Evolutionary conservation across 441 rosid genomes (phyloP).

Genomic region (Eruca vesicaria): DNA sequence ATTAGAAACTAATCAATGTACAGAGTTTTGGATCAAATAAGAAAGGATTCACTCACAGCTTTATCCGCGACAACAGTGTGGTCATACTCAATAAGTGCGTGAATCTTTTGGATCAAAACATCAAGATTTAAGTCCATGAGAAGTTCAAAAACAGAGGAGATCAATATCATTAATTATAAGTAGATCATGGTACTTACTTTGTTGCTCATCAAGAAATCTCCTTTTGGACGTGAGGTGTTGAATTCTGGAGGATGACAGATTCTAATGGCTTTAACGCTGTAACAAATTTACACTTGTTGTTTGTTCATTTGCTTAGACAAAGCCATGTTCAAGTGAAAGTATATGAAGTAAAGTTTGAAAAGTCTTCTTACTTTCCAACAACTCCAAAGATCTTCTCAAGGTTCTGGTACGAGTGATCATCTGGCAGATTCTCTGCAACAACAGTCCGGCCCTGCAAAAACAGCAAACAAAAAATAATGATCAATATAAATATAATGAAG

Average conservation of each 20-base stretch:
- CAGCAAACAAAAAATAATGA: neutral
- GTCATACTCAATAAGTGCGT: slow-evolving; percentile 87
- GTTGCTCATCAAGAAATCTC: slow-evolving; percentile 66
- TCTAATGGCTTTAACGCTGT: slow-evolving; percentile 77
- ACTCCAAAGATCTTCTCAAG: slow-evolving; percentile 81
- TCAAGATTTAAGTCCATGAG: neutral
- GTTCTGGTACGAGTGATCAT: slow-evolving; percentile 94
- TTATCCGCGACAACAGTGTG: slow-evolving; percentile 59
- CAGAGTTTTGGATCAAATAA: neutral
- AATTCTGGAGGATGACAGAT: slow-evolving; percentile 91
- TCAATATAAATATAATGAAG: neutral
- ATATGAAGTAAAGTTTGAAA: neutral
- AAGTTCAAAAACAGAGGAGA: neutral
- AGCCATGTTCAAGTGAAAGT: neutral
- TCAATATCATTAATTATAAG: too few species aligned
- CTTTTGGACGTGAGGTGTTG: slow-evolving; percentile 63
- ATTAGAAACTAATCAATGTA: neutral
- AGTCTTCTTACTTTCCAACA: slow-evolving; percentile 56
- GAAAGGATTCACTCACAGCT: slow-evolving; percentile 55
- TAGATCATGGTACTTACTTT: slow-evolving; percentile 49
- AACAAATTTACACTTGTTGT: neutral
- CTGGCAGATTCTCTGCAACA: slow-evolving; percentile 91
- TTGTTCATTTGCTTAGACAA: neutral
- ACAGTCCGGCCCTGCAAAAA: slow-evolving; percentile 68
- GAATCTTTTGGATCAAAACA: slow-evolving; percentile 46